Conservation (phyloP, 306 rosid genomes). For the Malus sylvestris region DNA sequence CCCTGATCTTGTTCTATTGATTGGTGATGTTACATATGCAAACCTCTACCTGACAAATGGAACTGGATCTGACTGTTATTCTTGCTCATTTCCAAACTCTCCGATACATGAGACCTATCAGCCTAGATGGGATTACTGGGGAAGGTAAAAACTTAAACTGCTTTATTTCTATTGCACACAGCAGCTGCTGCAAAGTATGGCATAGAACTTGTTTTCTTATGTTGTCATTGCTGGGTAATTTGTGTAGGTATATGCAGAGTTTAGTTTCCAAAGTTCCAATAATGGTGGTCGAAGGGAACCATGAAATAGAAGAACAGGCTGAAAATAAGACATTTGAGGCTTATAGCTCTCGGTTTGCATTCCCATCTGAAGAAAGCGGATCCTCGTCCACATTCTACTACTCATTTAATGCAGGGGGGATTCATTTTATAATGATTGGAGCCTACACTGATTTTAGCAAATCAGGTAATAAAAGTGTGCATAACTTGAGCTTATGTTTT, state of each 20-base stretch:
- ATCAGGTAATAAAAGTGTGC: slow-evolving; percentile 31
- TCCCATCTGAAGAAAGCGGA: slow-evolving; percentile 80
- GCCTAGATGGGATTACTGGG: slow-evolving; percentile 96
- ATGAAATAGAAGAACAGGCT: slow-evolving; percentile 68
- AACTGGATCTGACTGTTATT: slow-evolving; percentile 73
- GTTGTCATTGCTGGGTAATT: slow-evolving; percentile 10
- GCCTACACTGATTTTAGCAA: slow-evolving; percentile 51
- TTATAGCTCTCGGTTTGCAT: slow-evolving; percentile 84
- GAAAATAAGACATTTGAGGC: slow-evolving; percentile 48
- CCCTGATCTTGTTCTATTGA: slow-evolving; percentile 69
- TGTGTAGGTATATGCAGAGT: slow-evolving; percentile 74
- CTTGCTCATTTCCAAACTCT: slow-evolving; percentile 59
- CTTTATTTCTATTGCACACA: background rate
- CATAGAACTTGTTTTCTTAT: slow-evolving; percentile 5
- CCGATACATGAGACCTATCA: slow-evolving; percentile 85
- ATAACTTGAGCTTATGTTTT: background rate
- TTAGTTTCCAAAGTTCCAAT: slow-evolving; percentile 67
- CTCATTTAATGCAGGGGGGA: slow-evolving; percentile 81
- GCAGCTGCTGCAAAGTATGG: background rate
- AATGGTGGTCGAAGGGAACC: slow-evolving; percentile 90
- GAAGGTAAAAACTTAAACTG: slow-evolving; percentile 39
- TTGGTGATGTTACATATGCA: slow-evolving; percentile 77
- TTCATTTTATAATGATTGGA: slow-evolving; percentile 88
- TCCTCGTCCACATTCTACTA: slow-evolving; percentile 71
- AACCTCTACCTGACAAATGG: slow-evolving; percentile 79